A percentile compares a stretch with the other conserved stretches of the same genome.
Evolutionary conservation across 139 green algal species (phyloP).

Genomic region (Chlamydomonas applanata): DNA sequence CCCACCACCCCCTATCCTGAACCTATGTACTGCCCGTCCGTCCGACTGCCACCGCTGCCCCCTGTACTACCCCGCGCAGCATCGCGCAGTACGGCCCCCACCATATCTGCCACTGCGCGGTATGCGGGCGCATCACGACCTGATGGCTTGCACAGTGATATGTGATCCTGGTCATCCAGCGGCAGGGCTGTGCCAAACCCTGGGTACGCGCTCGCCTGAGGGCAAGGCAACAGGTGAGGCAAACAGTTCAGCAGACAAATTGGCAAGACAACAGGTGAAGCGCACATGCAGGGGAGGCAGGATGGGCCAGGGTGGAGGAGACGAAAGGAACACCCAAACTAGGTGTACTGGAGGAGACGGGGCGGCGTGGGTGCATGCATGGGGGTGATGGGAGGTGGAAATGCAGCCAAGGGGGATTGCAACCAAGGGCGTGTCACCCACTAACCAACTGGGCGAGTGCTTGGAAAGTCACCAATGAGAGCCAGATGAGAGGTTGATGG

Average conservation of each 20-base stretch:
- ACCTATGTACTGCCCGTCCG: too few species aligned
- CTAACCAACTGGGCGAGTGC: too few species aligned
- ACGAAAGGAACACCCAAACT: too few species aligned
- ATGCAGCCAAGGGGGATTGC: background rate
- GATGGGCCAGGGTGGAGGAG: background rate
- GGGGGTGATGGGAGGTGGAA: background rate
- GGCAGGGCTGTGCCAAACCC: constrained; percentile 69
- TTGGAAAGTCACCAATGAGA: too few species aligned
- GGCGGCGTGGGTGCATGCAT: too few species aligned
- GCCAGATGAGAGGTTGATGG: too few species aligned
- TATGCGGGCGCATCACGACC: constrained; percentile 7
- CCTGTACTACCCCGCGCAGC: too few species aligned
- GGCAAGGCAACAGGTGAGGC: background rate
- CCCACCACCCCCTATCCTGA: too few species aligned
- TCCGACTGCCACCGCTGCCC: too few species aligned
- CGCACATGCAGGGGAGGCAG: background rate
- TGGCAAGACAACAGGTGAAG: background rate
- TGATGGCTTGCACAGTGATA: constrained; percentile 65
- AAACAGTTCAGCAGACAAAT: background rate
- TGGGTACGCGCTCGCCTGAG: constrained; percentile 52
- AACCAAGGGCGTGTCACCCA: too few species aligned
- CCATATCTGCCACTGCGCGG: constrained; percentile 1
- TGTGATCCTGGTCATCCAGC: constrained; percentile 69
- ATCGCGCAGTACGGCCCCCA: background rate
- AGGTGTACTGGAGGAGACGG: too few species aligned